These are phyloP conservation scores for Cystobasidium pallidum DNA, from an alignment of 1,284 basidiomycete genomes.

Conservation along the genomic window DNA sequence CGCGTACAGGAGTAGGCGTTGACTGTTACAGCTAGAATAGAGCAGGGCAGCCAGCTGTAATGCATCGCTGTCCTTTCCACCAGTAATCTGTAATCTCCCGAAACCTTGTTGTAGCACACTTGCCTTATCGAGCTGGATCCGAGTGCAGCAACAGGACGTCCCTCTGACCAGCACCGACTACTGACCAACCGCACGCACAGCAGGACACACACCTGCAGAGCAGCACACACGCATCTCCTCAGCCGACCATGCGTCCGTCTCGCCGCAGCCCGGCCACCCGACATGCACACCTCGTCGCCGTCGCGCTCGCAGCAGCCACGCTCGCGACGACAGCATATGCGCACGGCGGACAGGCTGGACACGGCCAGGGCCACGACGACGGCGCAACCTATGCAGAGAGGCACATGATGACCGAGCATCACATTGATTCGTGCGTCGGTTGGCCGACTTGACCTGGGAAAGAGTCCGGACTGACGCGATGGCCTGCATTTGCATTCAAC, in stretches of 20 bases:
- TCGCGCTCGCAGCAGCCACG: conserved; percentile 13
- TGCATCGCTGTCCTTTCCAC: too few species aligned
- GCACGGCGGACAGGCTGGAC: conserved; percentile 46
- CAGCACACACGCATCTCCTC: background rate
- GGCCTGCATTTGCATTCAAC: background rate
- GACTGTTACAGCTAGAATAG: too few species aligned
- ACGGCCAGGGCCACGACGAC: conserved; percentile 31
- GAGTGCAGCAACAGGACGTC: background rate
- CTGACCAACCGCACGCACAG: background rate
- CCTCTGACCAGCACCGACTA: background rate
- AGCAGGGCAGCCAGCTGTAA: too few species aligned
- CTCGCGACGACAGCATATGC: conserved; percentile 40
- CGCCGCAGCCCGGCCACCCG: too few species aligned
- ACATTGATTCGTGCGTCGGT: conserved; percentile 47
- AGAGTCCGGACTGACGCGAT: background rate
- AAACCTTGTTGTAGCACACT: background rate
- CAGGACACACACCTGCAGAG: background rate
- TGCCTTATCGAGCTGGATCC: conserved; percentile 9
- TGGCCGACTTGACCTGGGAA: conserved; percentile 1
- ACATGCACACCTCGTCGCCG: background rate
- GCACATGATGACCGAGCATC: conserved; percentile 52
- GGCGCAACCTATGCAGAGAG: conserved; percentile 48
- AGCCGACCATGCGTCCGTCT: too few species aligned
- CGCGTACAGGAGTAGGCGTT: too few species aligned
- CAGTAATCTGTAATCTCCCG: too few species aligned